Evolutionary conservation across 352 stramenopile genomes (phyloP).

Genomic region (Elongisporangium anandrum): DNA sequence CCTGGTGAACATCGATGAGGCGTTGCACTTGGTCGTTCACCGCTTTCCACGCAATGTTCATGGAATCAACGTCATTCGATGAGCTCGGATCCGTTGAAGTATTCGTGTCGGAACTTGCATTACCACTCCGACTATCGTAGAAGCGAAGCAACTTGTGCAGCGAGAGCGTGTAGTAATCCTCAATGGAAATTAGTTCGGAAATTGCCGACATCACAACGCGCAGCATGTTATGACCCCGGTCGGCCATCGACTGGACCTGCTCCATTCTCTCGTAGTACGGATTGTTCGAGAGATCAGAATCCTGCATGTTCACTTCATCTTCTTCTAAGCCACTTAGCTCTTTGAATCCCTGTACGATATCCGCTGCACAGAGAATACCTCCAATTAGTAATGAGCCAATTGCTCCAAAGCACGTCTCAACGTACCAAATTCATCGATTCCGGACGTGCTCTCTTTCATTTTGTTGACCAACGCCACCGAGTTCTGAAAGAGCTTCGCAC

Average conservation of each 20-base stretch:
- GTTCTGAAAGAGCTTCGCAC: conserved; percentile 39
- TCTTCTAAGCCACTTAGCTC: conserved; percentile 36
- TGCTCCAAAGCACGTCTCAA: not conserved
- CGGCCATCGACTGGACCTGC: conserved; percentile 64
- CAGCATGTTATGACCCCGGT: conserved; percentile 59
- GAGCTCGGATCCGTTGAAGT: conserved; percentile 11
- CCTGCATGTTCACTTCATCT: conserved; percentile 34
- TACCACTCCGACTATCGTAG: conserved; percentile 30
- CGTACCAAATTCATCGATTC: conserved; percentile 71
- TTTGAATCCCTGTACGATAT: conserved; percentile 73
- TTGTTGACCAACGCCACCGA: conserved; percentile 38
- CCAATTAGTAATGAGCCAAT: not conserved
- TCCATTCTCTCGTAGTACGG: conserved; percentile 62
- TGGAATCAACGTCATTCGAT: conserved; percentile 42
- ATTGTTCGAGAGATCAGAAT: conserved; percentile 49
- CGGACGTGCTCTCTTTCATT: conserved; percentile 41
- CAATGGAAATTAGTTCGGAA: conserved; percentile 48
- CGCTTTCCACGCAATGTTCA: conserved; percentile 52
- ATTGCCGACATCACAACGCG: conserved; percentile 44
- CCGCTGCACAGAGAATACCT: conserved; percentile 22
- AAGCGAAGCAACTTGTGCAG: conserved; percentile 51
- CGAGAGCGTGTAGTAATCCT: conserved; percentile 47
- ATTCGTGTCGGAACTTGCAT: conserved; percentile 18
- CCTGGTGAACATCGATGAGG: conserved; percentile 56
- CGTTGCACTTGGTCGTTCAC: conserved; percentile 58